Percentiles rank a stretch among this genome's conserved stretches.
These are phyloP conservation scores for Trichoderma polysporum DNA, from an alignment of 2,329 filamentous ascomycete species.

Conservation along the genomic window DNA sequence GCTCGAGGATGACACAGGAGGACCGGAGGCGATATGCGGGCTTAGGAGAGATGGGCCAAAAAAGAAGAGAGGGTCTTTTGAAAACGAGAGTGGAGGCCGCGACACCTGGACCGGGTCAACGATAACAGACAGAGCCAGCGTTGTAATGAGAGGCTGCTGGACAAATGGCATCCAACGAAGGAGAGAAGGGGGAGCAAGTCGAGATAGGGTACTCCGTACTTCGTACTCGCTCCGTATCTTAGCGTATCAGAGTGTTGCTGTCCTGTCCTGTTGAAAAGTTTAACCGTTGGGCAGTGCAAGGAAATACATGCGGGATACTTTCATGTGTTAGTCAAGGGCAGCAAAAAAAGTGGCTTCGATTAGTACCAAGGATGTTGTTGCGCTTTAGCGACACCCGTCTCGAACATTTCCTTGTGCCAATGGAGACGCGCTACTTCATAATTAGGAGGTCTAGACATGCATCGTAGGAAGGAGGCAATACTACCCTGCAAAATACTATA, in stretches of 20 bases:
- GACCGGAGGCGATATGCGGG: not conserved
- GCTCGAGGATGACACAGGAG: conserved; percentile 9
- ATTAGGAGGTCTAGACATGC: conserved; percentile 7
- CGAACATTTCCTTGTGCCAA: conserved; percentile 9
- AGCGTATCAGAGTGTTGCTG: conserved; percentile 7
- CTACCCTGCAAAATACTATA: not conserved
- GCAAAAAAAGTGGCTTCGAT: not conserved
- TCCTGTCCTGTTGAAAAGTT: conserved; percentile 13
- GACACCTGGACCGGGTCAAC: not conserved
- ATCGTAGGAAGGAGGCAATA: not conserved
- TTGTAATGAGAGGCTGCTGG: conserved; percentile 13
- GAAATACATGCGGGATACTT: conserved; percentile 10
- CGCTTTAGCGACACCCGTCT: conserved; percentile 1
- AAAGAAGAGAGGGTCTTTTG: not conserved
- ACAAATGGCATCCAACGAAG: conserved; percentile 1
- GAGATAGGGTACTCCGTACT: conserved; percentile 8
- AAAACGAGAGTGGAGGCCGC: conserved; percentile 18
- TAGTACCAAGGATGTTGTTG: conserved; percentile 8
- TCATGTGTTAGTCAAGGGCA: not conserved
- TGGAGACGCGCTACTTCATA: conserved; percentile 1
- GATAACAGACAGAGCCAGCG: not conserved
- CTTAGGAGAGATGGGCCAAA: not conserved
- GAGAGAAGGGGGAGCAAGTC: conserved; percentile 16
- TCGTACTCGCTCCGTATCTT: conserved; percentile 9
- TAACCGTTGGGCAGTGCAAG: conserved; percentile 4